These are phyloP conservation scores for Mycena kentingensis DNA, from an alignment of 768 basidiomycete genomes.

Conservation along the genomic window DNA sequence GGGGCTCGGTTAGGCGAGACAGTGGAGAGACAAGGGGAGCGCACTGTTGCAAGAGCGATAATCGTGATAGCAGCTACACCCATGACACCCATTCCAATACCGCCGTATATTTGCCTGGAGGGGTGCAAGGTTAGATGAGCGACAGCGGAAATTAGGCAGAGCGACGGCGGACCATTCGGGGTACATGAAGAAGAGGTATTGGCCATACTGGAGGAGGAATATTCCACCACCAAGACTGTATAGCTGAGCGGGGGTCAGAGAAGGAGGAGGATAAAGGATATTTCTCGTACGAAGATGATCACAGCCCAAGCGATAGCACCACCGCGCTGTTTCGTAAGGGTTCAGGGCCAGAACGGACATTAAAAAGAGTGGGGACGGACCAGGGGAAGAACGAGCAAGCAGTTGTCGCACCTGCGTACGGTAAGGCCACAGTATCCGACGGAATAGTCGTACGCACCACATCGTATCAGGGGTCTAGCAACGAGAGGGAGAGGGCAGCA, in stretches of 20 bases:
- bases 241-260: constrained; percentile 36
- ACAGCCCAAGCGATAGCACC: constrained; percentile 74
- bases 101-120: constrained; percentile 70
- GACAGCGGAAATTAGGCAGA: constrained; percentile 38
- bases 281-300: constrained; percentile 55
- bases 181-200: constrained; percentile 64
- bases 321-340: constrained; percentile 49
- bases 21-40: constrained; percentile 29
- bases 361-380: constrained; percentile 41
- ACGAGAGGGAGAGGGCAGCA: constrained; percentile 3
- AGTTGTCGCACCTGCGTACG: constrained; percentile 72
- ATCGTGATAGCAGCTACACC: constrained; percentile 53
- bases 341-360: constrained; percentile 31
- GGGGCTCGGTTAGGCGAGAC: constrained; percentile 26
- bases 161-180: constrained; percentile 59
- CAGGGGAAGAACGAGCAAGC: constrained; percentile 71
- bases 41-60: constrained; percentile 65
- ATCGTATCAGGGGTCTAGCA: constrained; percentile 24
- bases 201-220: constrained; percentile 60
- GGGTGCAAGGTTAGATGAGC: constrained; percentile 1
- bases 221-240: constrained; percentile 71
- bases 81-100: constrained; percentile 58
- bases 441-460: constrained; percentile 29
- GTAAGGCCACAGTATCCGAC: constrained; percentile 27
- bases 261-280: constrained; percentile 11